These are phyloP conservation scores for Cicer bijugum DNA, from an alignment of 306 rosid species.

Conservation along the genomic window DNA sequence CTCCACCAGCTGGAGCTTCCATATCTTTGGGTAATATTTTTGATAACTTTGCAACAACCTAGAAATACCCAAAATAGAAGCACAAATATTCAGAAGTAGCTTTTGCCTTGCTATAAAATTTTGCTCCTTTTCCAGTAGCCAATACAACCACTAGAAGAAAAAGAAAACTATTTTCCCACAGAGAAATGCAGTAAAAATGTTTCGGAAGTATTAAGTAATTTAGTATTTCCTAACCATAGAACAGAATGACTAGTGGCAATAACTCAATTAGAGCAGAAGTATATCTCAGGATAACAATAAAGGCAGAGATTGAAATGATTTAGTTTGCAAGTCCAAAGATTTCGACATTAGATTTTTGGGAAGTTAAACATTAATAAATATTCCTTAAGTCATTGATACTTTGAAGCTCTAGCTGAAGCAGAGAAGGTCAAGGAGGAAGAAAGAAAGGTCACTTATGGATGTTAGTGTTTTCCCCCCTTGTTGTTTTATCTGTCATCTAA, in stretches of 20 bases:
- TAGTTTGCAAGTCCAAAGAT: conserved; percentile 1
- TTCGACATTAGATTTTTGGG: neutral
- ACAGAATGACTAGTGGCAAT: neutral
- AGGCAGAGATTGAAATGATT: neutral
- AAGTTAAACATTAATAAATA: neutral
- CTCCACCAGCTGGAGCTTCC: conserved; percentile 97
- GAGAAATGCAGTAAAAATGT: conserved; percentile 31
- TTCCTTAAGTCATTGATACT: conserved; percentile 10
- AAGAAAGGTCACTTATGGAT: neutral
- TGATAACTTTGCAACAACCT: conserved; percentile 72
- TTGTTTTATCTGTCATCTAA: conserved; percentile 11
- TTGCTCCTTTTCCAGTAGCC: conserved; percentile 9
- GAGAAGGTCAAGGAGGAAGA: conserved; percentile 3
- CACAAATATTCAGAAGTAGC: conserved; percentile 29
- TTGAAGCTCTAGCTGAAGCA: conserved; percentile 2
- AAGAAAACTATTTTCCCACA: conserved; percentile 10
- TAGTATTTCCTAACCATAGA: conserved; percentile 11
- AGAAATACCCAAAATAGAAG: conserved; percentile 42
- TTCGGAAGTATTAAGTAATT: neutral
- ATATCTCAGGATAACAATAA: neutral
- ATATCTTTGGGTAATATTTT: conserved; percentile 81
- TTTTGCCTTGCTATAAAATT: conserved; percentile 12
- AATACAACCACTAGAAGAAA: conserved; percentile 7
- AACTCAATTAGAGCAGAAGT: conserved; percentile 7
- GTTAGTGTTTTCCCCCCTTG: neutral